phyloP scores from a whole-genome alignment of 1,284 basidiomycete species.

The Leccinum fuscescens region DNA sequence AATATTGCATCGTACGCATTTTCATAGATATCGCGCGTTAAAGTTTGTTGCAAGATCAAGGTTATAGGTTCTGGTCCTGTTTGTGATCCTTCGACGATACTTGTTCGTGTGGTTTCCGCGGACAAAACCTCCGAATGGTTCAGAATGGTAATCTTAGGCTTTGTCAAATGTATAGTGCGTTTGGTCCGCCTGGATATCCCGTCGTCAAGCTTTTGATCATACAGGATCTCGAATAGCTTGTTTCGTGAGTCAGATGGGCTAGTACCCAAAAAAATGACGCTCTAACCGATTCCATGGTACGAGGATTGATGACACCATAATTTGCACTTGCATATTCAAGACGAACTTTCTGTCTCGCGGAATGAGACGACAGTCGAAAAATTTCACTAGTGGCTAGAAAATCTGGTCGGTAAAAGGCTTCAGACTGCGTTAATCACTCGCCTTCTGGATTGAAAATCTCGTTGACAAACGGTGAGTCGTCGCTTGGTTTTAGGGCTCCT shows the following conservation, averaged over 20 bases:
- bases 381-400: constrained; percentile 40
- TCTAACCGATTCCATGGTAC: constrained; percentile 43
- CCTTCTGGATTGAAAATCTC: constrained; percentile 57
- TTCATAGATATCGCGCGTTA: constrained; percentile 34
- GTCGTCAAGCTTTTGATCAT: constrained; percentile 52
- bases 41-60: constrained; percentile 40
- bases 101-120: constrained; percentile 23
- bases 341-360: constrained; percentile 37
- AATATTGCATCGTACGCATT: constrained; percentile 50
- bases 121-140: constrained; percentile 42
- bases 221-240: constrained; percentile 54
- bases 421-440: constrained; percentile 24
- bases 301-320: constrained; percentile 56
- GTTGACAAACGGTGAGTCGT: constrained; percentile 58
- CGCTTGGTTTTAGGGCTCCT: constrained; percentile 53
- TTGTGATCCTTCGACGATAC: constrained; percentile 5
- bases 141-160: constrained; percentile 38
- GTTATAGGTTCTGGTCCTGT: constrained; percentile 25
- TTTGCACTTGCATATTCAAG: constrained; percentile 54
- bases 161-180: constrained; percentile 13
- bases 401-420: constrained; percentile 2
- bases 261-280: neutral
- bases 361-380: constrained; percentile 40
- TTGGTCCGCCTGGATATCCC: constrained; percentile 38
- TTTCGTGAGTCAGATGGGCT: neutral